Conservation (phyloP, 2,329 filamentous ascomycete species). For the Ceratocystis cubensis region DNA sequence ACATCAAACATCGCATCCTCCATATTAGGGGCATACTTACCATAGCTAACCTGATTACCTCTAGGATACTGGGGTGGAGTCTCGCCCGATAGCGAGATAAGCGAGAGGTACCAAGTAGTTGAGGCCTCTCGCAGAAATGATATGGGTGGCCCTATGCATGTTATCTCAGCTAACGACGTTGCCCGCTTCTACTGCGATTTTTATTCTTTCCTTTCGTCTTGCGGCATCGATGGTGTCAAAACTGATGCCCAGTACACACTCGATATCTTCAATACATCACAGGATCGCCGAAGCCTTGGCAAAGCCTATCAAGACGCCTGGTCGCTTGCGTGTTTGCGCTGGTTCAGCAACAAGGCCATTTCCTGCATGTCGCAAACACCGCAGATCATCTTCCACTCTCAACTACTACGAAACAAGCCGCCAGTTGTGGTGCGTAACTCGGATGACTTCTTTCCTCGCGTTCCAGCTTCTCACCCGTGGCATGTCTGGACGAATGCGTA, state of each 20-base stretch:
- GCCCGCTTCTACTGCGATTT: conserved; percentile 77
- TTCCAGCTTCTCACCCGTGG: conserved; percentile 75
- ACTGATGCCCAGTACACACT: conserved; percentile 87
- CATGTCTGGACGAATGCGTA: conserved; percentile 92
- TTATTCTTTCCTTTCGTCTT: conserved; percentile 62
- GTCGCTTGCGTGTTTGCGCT: conserved; percentile 61
- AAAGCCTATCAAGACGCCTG: conserved; percentile 74
- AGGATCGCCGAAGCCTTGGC: conserved; percentile 58
- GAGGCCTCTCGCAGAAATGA: conserved; percentile 36
- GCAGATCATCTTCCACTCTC: conserved; percentile 72
- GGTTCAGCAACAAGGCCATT: conserved; percentile 68
- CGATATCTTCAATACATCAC: conserved; percentile 58
- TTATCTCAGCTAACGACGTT: conserved; percentile 64
- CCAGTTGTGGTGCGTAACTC: conserved; percentile 70
- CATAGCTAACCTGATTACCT: conserved; percentile 22
- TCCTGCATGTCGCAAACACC: conserved; percentile 93
- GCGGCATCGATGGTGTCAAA: conserved; percentile 78
- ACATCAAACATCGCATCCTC: background rate
- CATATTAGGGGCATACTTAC: conserved; percentile 18
- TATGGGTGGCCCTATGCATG: conserved; percentile 53
- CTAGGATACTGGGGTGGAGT: conserved; percentile 83
- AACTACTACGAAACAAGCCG: conserved; percentile 64
- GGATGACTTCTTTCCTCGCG: conserved; percentile 81
- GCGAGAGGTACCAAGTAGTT: conserved; percentile 64
- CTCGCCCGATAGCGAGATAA: conserved; percentile 59